These are phyloP conservation scores for Hypomontagnella submonticulosa DNA, from an alignment of 495 filamentous ascomycete genomes.

Conservation along the genomic window DNA sequence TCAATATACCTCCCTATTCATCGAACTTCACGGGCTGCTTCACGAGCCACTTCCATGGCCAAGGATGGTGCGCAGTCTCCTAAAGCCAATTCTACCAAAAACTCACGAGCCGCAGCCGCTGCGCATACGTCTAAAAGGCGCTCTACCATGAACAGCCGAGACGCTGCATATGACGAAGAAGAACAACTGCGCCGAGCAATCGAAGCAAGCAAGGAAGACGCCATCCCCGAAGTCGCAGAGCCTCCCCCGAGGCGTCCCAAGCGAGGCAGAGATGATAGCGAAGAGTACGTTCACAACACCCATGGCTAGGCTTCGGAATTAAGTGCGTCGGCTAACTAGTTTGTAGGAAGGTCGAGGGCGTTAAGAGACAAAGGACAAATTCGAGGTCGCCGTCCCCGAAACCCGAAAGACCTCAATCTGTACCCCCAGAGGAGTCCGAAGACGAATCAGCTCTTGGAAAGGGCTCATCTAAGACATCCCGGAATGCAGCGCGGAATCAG, in stretches of 20 bases:
- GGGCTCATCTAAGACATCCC: slow-evolving; percentile 69
- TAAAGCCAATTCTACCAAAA: slow-evolving; percentile 60
- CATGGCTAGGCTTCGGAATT: background rate
- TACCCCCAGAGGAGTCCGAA: slow-evolving; percentile 73
- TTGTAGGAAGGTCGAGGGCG: slow-evolving; percentile 59
- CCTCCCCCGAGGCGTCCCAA: slow-evolving; percentile 72
- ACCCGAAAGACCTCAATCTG: slow-evolving; percentile 58
- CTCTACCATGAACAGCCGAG: slow-evolving; percentile 97
- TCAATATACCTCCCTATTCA: slow-evolving; percentile 67
- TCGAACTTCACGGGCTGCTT: slow-evolving; percentile 57
- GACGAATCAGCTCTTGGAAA: slow-evolving; percentile 69
- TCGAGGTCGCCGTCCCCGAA: slow-evolving; percentile 74
- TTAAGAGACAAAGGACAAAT: slow-evolving; percentile 77
- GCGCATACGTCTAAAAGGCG: slow-evolving; percentile 77
- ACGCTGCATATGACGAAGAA: slow-evolving; percentile 95
- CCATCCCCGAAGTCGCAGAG: slow-evolving; percentile 59
- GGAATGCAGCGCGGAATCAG: slow-evolving; percentile 72
- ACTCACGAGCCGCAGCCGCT: slow-evolving; percentile 57
- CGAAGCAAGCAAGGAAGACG: slow-evolving; percentile 91
- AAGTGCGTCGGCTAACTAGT: slow-evolving; percentile 5
- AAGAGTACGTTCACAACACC: slow-evolving; percentile 70
- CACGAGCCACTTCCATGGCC: slow-evolving; percentile 65
- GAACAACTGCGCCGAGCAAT: slow-evolving; percentile 89
- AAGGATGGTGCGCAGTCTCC: slow-evolving; percentile 66
- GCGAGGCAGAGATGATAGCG: slow-evolving; percentile 87